Percentiles rank a stretch among this genome's conserved stretches.
Conservation (phyloP, 768 basidiomycete species). For the Boletellus emodensis region DNA sequence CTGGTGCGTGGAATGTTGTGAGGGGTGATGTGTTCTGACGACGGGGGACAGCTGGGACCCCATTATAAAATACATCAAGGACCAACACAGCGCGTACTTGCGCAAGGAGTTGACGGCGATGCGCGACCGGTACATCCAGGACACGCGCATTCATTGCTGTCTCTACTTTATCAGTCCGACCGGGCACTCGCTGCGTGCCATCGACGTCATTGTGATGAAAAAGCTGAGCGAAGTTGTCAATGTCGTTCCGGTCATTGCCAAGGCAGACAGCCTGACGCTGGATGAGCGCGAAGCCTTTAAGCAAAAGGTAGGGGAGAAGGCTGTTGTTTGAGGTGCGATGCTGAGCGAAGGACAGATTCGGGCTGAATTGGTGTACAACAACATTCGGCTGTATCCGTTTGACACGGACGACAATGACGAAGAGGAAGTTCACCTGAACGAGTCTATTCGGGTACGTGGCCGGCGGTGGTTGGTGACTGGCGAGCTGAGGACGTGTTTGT, state of each 20-base stretch:
- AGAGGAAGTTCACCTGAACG: conserved; percentile 88
- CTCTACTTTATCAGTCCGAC: conserved; percentile 99
- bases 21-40: conserved; percentile 2
- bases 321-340: not conserved
- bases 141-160: conserved; percentile 98
- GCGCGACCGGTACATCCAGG: conserved; percentile 97
- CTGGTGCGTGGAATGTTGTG: conserved; percentile 54
- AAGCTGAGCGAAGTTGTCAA: conserved; percentile 99
- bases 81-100: conserved; percentile 97
- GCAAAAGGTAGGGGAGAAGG: conserved; percentile 56
- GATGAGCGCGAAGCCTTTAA: conserved; percentile 95
- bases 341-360: conserved; percentile 62
- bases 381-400: conserved; percentile 94
- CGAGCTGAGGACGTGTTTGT: conserved; percentile 4
- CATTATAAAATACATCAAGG: conserved; percentile 98
- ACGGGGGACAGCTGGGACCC: conserved; percentile 83
- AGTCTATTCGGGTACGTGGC: conserved; percentile 74
- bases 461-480: not conserved
- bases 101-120: conserved; percentile 98
- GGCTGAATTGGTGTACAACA: conserved; percentile 85
- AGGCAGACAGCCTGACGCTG: conserved; percentile 89
- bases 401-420: conserved; percentile 95
- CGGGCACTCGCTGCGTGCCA: conserved; percentile 93
- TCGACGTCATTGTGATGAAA: conserved; percentile 99
- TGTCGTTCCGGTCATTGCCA: conserved; percentile 98